These are phyloP conservation scores for Huiozyma naganishii DNA, from an alignment of 805 yeast species.

Conservation along the genomic window DNA sequence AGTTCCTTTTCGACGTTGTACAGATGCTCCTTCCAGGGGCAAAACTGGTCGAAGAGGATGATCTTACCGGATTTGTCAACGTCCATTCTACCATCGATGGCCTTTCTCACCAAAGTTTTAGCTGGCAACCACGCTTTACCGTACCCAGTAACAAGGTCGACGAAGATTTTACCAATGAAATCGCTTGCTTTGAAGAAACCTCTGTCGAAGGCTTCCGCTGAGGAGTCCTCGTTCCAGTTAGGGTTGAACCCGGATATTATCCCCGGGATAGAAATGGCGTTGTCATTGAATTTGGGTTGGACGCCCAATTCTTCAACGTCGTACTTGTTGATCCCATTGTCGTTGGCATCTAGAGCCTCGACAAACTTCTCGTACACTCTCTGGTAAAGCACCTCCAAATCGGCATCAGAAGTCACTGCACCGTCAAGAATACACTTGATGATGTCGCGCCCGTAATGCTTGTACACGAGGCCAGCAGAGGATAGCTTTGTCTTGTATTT, in stretches of 20 bases:
- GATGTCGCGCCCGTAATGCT: conserved; percentile 69
- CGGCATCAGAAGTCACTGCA: conserved; percentile 20
- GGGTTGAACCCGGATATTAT: conserved; percentile 77
- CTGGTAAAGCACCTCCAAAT: conserved; percentile 55
- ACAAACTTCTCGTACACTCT: conserved; percentile 79
- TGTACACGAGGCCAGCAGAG: conserved; percentile 88
- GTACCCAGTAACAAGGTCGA: conserved; percentile 50
- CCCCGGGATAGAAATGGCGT: conserved; percentile 66
- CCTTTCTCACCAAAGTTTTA: conserved; percentile 59
- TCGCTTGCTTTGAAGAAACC: conserved; percentile 61
- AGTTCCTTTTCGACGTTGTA: conserved; percentile 58
- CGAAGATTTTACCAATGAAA: conserved; percentile 76
- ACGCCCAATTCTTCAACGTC: conserved; percentile 31
- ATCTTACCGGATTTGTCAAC: conserved; percentile 64
- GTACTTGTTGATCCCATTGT: conserved; percentile 79
- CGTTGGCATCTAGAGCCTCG: conserved; percentile 92
- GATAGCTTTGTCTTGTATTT: conserved; percentile 68
- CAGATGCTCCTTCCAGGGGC: conserved; percentile 94
- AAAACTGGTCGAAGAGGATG: conserved; percentile 60
- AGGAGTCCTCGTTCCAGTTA: conserved; percentile 61
- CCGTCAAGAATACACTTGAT: conserved; percentile 38
- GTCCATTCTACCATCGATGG: conserved; percentile 47
- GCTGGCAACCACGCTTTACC: conserved; percentile 93
- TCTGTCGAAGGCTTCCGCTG: conserved; percentile 54
- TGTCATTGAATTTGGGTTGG: conserved; percentile 57